phyloP scores from a whole-genome alignment of 495 filamentous ascomycete genomes.

The Lophiotrema nucula region DNA sequence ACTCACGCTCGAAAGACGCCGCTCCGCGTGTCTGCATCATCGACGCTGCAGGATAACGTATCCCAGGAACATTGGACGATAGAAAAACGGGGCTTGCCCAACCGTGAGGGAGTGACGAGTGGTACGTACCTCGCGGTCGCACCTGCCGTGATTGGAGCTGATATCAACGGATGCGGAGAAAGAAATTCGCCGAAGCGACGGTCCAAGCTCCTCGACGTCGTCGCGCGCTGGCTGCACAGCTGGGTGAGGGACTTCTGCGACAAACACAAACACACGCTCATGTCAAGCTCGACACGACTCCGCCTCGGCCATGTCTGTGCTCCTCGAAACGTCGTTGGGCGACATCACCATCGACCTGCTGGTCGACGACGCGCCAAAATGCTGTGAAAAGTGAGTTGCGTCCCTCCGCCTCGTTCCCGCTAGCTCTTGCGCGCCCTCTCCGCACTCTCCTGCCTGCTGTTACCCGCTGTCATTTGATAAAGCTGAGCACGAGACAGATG shows the following conservation, averaged over 20 bases:
- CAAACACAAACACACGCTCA: too few relatives aligned
- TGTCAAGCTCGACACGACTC: not conserved
- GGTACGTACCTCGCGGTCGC: not conserved
- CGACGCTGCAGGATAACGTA: too few relatives aligned
- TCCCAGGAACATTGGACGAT: conserved; percentile 4
- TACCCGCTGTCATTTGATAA: conserved; percentile 37
- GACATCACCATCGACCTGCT: conserved; percentile 92
- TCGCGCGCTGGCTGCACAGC: not conserved
- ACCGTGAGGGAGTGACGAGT: not conserved
- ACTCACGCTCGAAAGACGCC: too few relatives aligned
- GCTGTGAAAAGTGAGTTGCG: conserved; percentile 80
- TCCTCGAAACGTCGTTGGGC: conserved; percentile 86
- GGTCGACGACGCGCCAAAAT: conserved; percentile 79
- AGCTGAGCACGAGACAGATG: conserved; percentile 44
- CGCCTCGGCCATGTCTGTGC: conserved; percentile 62
- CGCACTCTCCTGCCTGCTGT: conserved; percentile 13
- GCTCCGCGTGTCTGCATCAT: too few relatives aligned
- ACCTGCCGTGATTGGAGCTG: not conserved
- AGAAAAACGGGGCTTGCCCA: not conserved
- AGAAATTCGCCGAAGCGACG: not conserved
- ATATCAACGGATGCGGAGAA: not conserved
- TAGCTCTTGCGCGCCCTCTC: conserved; percentile 23
- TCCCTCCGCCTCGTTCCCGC: conserved; percentile 1
- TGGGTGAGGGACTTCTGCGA: not conserved
- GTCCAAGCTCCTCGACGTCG: not conserved